Base-by-base conservation (phyloP, 768 basidiomycete genomes). In the Tricholoma hemisulphureum region DNA sequence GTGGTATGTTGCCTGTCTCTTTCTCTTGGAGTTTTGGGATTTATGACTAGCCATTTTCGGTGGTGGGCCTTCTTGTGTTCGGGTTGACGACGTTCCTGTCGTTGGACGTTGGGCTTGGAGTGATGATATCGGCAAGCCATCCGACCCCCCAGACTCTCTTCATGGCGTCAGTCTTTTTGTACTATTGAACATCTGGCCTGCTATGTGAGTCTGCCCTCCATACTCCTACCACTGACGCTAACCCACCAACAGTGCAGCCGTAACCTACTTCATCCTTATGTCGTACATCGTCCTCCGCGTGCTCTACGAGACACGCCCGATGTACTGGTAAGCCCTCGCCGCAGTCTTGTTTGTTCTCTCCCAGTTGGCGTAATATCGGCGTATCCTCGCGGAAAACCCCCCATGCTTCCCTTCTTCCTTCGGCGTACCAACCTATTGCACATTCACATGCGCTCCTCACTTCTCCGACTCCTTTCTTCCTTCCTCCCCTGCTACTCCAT, bases 341-440 rank as follows among this genome's bases (percentile, higher is more conserved):
- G 86, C 84, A 67, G 66, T 86, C 31, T 73, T 94, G 18, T 96
- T 97, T 68, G 77, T 91, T 34, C 80, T 93, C 37, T 80, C 82
- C 45, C 94, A 96, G 75, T 80, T 93, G 24, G 89, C 84, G 37
- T n/a, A n/a, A n/a, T n/a, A n/a, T n/a, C n/a, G n/a, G n/a, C n/a
- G n/a, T n/a, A n/a, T n/a, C n/a, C n/a, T n/a, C n/a, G n/a, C n/a
- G n/a, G n/a, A n/a, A n/a, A n/a, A n/a, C n/a, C n/a, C n/a, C n/a
- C n/a, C n/a, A n/a, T n/a, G n/a, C n/a, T n/a, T n/a, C n/a, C n/a
- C n/a, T n/a, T n/a, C n/a, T n/a, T n/a, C n/a, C n/a, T n/a, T n/a
- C n/a, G n/a, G n/a, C n/a, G n/a, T n/a, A n/a, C n/a, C n/a, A n/a
- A n/a, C n/a, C n/a, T n/a, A n/a, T n/a, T n/a, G n/a, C n/a, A n/a